phyloP scores from a whole-genome alignment of 78 protist genomes.

The Guillardia theta region DNA sequence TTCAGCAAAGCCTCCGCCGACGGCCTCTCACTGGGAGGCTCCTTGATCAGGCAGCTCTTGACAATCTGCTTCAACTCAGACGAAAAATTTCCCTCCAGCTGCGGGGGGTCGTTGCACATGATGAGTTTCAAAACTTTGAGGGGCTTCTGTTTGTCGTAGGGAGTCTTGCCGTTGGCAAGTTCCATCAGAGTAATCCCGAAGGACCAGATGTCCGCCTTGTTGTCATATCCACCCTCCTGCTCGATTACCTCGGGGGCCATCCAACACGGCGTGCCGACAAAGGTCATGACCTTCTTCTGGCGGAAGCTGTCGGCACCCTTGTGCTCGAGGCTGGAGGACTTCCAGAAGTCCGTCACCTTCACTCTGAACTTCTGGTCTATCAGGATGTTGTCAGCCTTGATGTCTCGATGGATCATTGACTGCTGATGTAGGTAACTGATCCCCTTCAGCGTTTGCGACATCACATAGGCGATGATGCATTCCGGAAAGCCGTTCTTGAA shows the following conservation, averaged over 20 bases:
- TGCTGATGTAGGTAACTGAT: not conserved
- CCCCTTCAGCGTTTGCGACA: not conserved
- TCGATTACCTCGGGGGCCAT: slow-evolving; percentile 17
- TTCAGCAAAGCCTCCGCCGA: no score
- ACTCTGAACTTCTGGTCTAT: not conserved
- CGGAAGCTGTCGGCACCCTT: not conserved
- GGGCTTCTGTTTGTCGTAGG: not conserved
- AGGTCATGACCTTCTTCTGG: not conserved
- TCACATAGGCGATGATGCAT: not conserved
- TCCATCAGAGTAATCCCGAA: not conserved
- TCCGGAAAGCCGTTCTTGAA: not conserved
- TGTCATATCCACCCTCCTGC: not conserved
- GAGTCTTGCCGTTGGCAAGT: not conserved
- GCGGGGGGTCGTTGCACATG: no score
- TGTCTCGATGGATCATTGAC: not conserved
- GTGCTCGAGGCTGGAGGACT: not conserved
- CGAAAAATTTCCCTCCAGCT: no score
- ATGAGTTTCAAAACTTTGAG: no score
- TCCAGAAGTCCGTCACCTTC: not conserved
- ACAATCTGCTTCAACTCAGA: no score
- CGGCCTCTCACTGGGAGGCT: no score
- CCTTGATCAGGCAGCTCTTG: no score
- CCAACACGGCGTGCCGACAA: slow-evolving; percentile 4
- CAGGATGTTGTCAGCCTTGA: not conserved
- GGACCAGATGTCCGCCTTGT: slow-evolving; percentile 19